Evolutionary conservation across 257 asterid genomes (phyloP).

Genomic region (Nicotiana tabacum): DNA sequence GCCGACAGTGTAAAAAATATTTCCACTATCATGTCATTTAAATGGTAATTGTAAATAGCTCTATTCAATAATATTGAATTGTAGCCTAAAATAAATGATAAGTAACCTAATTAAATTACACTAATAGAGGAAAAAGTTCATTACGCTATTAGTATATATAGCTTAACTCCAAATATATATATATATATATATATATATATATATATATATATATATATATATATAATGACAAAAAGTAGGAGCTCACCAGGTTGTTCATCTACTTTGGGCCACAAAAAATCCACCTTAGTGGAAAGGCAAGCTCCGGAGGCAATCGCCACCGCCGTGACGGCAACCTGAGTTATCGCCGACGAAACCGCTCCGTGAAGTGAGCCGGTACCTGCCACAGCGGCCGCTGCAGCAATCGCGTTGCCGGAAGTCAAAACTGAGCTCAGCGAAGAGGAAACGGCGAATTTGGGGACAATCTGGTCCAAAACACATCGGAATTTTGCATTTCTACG

Average conservation of each 20-base stretch:
- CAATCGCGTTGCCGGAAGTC: conserved; percentile 67
- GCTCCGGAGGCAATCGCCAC: conserved; percentile 98
- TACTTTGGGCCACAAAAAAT: conserved; percentile 90
- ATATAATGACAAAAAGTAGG: not conserved
- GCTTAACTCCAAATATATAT: too few relatives aligned
- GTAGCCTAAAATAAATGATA: too few relatives aligned
- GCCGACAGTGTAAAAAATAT: too few relatives aligned
- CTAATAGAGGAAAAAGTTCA: too few relatives aligned
- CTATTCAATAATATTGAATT: too few relatives aligned
- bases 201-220: too few relatives aligned
- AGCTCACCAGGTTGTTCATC: conserved; percentile 70
- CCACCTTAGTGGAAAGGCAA: conserved; percentile 94
- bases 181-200: too few relatives aligned
- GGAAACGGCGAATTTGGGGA: conserved; percentile 42
- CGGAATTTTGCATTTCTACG: conserved; percentile 37
- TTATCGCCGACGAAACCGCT: conserved; percentile 83
- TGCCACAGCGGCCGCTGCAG: conserved; percentile 63
- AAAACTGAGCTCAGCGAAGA: conserved; percentile 58
- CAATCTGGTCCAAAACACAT: conserved; percentile 33
- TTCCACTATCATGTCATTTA: too few relatives aligned
- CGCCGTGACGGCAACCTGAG: conserved; percentile 91
- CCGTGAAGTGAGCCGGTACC: conserved; percentile 74
- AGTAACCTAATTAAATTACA: too few relatives aligned
- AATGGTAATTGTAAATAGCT: too few relatives aligned
- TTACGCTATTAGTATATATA: too few relatives aligned